Evolutionary conservation across 495 filamentous ascomycete genomes (phyloP).

Genomic region (Podospora sp.): DNA sequence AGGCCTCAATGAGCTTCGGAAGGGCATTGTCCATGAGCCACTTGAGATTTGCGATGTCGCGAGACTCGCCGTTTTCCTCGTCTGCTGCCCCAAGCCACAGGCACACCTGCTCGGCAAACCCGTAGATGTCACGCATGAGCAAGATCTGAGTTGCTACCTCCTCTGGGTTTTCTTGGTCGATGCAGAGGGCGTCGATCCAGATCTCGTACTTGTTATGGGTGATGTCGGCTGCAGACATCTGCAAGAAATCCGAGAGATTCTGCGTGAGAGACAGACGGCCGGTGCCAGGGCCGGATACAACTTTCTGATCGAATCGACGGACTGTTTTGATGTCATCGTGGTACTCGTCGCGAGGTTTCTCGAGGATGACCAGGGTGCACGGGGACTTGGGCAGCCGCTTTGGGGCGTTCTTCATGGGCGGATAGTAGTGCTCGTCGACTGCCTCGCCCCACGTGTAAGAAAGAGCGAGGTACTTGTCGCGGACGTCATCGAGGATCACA

Average conservation of each 20-base stretch:
- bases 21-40: neutral
- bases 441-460: neutral
- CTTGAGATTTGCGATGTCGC: neutral
- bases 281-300: neutral
- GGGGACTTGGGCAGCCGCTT: neutral
- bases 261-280: neutral
- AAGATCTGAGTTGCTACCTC: neutral
- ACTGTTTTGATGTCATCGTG: neutral
- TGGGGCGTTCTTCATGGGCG: neutral
- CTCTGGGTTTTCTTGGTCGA: neutral
- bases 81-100: neutral
- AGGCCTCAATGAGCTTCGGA: neutral
- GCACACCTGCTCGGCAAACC: neutral
- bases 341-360: neutral
- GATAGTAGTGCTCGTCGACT: neutral
- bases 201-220: neutral
- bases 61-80: neutral
- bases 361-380: neutral
- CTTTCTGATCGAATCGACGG: neutral
- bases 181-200: constrained; percentile 9
- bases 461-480: neutral
- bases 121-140: neutral
- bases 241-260: neutral
- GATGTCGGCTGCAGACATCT: neutral
- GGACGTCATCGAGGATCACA: neutral